phyloP scores from a whole-genome alignment of 1,139 yeast species.

The Kluyveromyces sp. region DNA sequence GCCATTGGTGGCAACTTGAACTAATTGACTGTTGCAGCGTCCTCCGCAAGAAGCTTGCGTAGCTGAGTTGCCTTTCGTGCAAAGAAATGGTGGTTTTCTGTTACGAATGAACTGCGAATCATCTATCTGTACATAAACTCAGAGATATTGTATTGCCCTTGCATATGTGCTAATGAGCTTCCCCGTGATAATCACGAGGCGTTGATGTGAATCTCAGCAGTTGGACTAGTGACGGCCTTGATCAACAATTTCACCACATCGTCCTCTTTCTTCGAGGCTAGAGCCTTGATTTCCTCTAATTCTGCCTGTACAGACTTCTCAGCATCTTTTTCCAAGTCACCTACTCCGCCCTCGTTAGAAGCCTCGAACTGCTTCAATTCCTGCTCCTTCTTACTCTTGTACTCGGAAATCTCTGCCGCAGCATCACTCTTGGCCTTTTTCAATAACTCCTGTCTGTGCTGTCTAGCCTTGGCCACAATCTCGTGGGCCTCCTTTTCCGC shows the following conservation, averaged over 20 bases:
- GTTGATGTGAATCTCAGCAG: constrained; percentile 76
- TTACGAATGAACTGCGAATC: neutral
- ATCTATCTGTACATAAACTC: neutral
- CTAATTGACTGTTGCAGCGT: no score
- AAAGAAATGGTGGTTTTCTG: neutral
- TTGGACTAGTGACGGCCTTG: constrained; percentile 72
- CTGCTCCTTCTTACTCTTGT: constrained; percentile 75
- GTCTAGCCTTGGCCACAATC: constrained; percentile 78
- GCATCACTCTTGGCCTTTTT: constrained; percentile 96
- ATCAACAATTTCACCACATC: constrained; percentile 70
- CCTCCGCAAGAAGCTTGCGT: no score
- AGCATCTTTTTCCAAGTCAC: constrained; percentile 65
- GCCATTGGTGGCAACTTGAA: no score
- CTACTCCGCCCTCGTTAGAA: constrained; percentile 35
- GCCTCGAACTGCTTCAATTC: constrained; percentile 71
- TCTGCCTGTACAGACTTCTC: constrained; percentile 53
- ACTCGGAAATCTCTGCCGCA: constrained; percentile 76
- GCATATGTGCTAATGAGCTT: no score
- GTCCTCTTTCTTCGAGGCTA: constrained; percentile 55
- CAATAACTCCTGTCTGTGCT: constrained; percentile 49
- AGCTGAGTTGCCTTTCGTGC: no score
- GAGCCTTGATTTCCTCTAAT: constrained; percentile 53
- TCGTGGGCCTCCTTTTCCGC: constrained; percentile 97
- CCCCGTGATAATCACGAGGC: constrained; percentile 43
- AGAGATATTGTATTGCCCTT: neutral